phyloP scores from a whole-genome alignment of 768 basidiomycete species.

The Lactarius trivialis region DNA sequence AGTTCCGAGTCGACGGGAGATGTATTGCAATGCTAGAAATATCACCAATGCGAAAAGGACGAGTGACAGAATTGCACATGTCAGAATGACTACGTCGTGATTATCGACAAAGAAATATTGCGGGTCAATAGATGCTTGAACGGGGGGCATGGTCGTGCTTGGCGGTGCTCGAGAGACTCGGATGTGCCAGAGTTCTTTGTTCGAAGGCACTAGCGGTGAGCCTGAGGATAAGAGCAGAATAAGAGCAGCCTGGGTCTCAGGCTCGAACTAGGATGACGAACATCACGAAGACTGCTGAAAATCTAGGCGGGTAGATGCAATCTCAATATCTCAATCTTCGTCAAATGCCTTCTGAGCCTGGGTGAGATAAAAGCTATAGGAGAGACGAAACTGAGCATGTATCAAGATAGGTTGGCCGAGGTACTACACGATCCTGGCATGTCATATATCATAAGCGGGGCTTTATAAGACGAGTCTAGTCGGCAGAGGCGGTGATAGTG shows the following conservation, averaged over 20 bases:
- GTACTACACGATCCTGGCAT: not conserved
- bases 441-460: not conserved
- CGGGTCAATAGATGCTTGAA: not conserved
- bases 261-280: not conserved
- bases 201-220: not conserved
- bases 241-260: not conserved
- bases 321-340: too few relatives aligned
- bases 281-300: not conserved
- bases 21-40: not conserved
- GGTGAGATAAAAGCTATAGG: not conserved
- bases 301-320: slow-evolving; percentile 3
- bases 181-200: not conserved
- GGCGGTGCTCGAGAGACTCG: not conserved
- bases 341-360: not conserved
- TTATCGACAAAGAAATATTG: not conserved
- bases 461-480: too few relatives aligned
- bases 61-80: not conserved
- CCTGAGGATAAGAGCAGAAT: not conserved
- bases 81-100: not conserved
- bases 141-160: slow-evolving; percentile 12
- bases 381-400: not conserved
- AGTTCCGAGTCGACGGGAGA: not conserved
- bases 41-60: not conserved
- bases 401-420: not conserved
- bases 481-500: too few relatives aligned